A percentile compares a stretch with the other conserved stretches of the same genome.
These are phyloP conservation scores for Torulaspora gathmanii DNA, from an alignment of 805 yeast species.

Conservation along the genomic window DNA sequence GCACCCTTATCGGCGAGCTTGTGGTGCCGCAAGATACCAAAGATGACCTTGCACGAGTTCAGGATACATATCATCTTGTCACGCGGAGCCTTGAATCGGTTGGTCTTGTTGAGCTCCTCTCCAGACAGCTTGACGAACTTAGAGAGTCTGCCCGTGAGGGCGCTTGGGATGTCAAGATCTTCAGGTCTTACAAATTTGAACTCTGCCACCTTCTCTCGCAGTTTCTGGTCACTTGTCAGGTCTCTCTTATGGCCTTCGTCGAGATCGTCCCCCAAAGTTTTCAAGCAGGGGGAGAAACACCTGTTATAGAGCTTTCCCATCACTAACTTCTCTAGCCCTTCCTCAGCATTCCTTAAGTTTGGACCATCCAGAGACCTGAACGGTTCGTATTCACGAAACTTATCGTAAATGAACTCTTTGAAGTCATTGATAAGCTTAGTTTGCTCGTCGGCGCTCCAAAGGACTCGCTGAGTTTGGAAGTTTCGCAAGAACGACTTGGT, in stretches of 20 bases:
- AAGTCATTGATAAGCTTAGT: constrained; percentile 73
- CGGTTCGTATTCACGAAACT: constrained; percentile 62
- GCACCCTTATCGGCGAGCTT: constrained; percentile 74
- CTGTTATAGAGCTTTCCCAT: constrained; percentile 79
- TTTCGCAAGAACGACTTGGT: constrained; percentile 78
- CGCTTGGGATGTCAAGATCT: constrained; percentile 70
- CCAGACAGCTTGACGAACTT: constrained; percentile 64
- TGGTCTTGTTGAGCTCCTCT: constrained; percentile 70
- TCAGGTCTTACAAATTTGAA: constrained; percentile 68
- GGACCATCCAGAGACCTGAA: constrained; percentile 60
- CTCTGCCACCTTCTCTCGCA: constrained; percentile 51
- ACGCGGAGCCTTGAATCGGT: constrained; percentile 84
- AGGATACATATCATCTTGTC: constrained; percentile 89
- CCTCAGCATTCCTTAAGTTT: constrained; percentile 67
- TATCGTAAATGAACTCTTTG: constrained; percentile 61
- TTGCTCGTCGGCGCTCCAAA: constrained; percentile 76
- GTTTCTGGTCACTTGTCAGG: constrained; percentile 51
- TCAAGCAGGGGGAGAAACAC: constrained; percentile 68
- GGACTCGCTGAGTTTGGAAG: constrained; percentile 51
- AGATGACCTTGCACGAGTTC: constrained; percentile 88
- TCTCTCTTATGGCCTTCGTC: constrained; percentile 60
- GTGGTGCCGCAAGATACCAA: constrained; percentile 71
- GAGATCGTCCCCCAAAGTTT: constrained; percentile 37
- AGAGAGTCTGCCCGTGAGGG: constrained; percentile 44
- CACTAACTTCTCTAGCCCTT: constrained; percentile 87